A percentile compares a stretch with the other conserved stretches of the same genome.
phyloP scores from a whole-genome alignment of 306 rosid genomes.

The Vachellia collinsii region DNA sequence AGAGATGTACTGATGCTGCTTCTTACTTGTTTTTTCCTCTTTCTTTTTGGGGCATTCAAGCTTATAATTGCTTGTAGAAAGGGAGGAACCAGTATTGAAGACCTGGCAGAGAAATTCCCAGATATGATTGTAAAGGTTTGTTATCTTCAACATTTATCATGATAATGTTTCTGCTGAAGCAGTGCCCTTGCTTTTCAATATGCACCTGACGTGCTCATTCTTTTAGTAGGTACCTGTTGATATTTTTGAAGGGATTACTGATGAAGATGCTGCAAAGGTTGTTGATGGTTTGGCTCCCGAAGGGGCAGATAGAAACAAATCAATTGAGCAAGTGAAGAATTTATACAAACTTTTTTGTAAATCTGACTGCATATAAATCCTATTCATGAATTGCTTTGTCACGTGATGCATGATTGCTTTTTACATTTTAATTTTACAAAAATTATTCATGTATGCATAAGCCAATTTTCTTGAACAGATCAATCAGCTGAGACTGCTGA shows the following conservation, averaged over 20 bases:
- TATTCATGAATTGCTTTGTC: neutral
- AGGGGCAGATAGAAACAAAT: conserved; percentile 66
- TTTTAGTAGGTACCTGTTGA: conserved; percentile 79
- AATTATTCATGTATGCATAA: conserved; percentile 8
- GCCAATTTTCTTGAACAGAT: conserved; percentile 56
- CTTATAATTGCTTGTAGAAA: conserved; percentile 88
- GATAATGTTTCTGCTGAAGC: conserved; percentile 5
- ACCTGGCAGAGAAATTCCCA: conserved; percentile 96
- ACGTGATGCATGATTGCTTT: neutral
- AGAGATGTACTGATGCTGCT: conserved; percentile 20
- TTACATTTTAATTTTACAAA: neutral
- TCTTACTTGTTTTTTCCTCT: neutral
- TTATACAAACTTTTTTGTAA: conserved; percentile 79
- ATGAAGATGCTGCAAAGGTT: conserved; percentile 91
- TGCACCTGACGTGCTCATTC: conserved; percentile 40
- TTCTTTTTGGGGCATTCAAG: conserved; percentile 44
- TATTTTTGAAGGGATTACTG: conserved; percentile 93
- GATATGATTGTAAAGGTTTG: conserved; percentile 87
- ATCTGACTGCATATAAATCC: conserved; percentile 62
- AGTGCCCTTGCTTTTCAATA: conserved; percentile 26
- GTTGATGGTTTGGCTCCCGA: conserved; percentile 94
- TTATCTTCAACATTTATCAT: conserved; percentile 31
- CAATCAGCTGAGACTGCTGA: conserved; percentile 97
- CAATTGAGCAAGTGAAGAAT: conserved; percentile 98
- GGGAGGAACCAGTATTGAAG: conserved; percentile 99